phyloP scores from a whole-genome alignment of 148 eudicot species.

The Gaultheria prostrata region DNA sequence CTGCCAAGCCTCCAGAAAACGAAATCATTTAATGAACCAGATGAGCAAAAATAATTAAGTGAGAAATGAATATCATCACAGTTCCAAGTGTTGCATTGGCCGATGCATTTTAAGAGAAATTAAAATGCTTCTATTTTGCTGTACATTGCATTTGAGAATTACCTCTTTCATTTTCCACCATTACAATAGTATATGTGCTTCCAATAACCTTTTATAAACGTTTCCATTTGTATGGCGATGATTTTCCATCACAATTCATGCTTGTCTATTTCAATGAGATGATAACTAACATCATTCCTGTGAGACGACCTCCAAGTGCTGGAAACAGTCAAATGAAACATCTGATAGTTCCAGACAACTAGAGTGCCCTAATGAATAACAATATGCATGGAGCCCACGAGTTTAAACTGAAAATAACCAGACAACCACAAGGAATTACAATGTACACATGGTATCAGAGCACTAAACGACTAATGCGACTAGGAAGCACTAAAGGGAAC shows the following conservation, averaged over 20 bases:
- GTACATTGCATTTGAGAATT: not conserved
- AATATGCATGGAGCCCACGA: not conserved
- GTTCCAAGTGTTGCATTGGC: not conserved
- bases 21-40: not conserved
- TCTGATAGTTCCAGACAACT: not conserved
- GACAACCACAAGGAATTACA: not conserved
- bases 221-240: not conserved
- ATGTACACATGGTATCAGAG: too few relatives aligned
- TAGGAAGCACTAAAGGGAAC: not conserved
- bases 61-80: not conserved
- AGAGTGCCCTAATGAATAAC: not conserved
- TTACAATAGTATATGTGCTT: not conserved
- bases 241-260: not conserved
- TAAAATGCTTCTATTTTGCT: constrained; percentile 4
- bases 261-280: not conserved
- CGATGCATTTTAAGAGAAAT: not conserved
- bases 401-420: not conserved
- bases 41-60: not conserved
- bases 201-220: not conserved
- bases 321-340: not conserved
- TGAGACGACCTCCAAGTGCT: not conserved
- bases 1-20: not conserved
- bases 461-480: not conserved
- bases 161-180: not conserved
- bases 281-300: not conserved